Evolutionary conservation across 768 basidiomycete species (phyloP), one percentile per base, ranked within the genome.

Genomic region (Candolleomyces aberdarensis): DNA sequence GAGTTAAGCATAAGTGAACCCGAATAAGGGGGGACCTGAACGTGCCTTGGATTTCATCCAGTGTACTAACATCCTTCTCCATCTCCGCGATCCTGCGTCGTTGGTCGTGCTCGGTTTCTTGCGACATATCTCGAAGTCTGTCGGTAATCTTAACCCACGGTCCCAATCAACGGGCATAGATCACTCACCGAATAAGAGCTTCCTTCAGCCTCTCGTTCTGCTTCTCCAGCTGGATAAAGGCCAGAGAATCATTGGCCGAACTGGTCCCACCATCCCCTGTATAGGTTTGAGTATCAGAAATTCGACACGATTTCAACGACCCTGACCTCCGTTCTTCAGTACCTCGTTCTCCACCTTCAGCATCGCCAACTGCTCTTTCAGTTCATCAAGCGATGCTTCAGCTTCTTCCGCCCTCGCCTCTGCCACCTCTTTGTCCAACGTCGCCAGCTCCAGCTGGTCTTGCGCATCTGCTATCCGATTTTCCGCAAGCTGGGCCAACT

Each of bases 181-280:
- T 13, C 0, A 68, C 82, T 40, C 47, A 94, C 91, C 88, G 83
- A 58, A 96, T 81, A 10, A 98, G 80, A 13, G 97, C 97, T 69
- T 98, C 97, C 73, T 97, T 98, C 58, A 99, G 76, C 15, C 97
- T 78, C 69, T 94, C 94, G 63, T 98, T 99, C 69, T 98, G 96
- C 71, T 93, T 97, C 77, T 98, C 96, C 0, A 99, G 85, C 69
- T 98, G 96, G 17, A 90, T 81, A 72, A 87, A 85, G 31, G 85
- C 85, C 62, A 91, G 66, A 4, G 89, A 85, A 64, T 81, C 78
- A 67, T 87, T 88, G 6, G 76, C 75, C 31, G 72, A 72, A 7
- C 71, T 66, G 19, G 72, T 75, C 1, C 64, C 74, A 5, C 66
- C 69, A 14, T 66, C 71, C 31, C 39, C 44, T 56, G 53, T 20